Base-by-base conservation (phyloP, 176 grass and related monocot genomes). In the Zea mays region DNA sequence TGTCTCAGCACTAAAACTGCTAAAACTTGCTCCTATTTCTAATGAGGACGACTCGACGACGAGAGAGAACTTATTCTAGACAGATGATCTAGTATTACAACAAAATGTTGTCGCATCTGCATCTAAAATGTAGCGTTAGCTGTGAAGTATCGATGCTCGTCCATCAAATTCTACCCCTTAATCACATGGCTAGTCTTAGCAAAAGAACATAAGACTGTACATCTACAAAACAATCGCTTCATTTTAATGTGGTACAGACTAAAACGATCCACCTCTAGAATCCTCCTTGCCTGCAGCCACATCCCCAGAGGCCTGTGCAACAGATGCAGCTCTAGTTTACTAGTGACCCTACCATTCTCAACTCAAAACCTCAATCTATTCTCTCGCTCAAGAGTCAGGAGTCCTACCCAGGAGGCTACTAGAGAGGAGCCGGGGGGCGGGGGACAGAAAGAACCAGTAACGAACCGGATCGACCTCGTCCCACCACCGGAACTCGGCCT, bases 401-500 rank as follows among this genome's bases (percentile, higher is more conserved):
- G 27, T 27, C 27, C 27, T 27, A 27, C 27, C 1, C 3, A 36
- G 2, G 34, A 71, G 6, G 42, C 20, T 60, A 42, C 19, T 41
- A 14, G 40, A 0, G 0, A 20, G 55, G 16, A 19, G 6, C 17
- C 5, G 14, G 14, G 51, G 6, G 67, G 8, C 7, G 33, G 7
- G 20, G 5, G 8, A 16, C 14, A 36, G 75, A 72, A 67, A 36
- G 75, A 72, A 67, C 21, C 59, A 5, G 47, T 41, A 61, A 2
- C 15, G 73, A 67, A 93, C 94, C 88, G 87, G 88, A 69, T 93
- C 88, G 77, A 97, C 86, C 84, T 93, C 88, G 80, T 97, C 91
- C 94, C 94, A 97, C 94, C 94, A 97, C 47, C 88, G 86, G 79
- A 93, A 93, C 86, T 97, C 91, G 67, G 91, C 81, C 74, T 97